phyloP scores from a whole-genome alignment of 805 yeast species.

The Scheffersomyces lignosus region DNA sequence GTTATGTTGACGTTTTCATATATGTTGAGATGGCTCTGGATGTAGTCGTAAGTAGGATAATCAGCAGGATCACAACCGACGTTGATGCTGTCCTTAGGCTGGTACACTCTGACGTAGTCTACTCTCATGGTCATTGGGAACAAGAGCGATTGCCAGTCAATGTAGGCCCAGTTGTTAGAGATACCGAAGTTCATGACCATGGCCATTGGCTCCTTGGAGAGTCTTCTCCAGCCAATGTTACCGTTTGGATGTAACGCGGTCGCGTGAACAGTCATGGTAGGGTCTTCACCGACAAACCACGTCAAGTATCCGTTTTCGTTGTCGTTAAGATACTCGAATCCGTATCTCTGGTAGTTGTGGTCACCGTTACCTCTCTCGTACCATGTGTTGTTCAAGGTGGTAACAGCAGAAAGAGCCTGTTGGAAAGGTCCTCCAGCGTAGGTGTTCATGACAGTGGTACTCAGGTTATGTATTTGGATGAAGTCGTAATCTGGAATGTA shows the following conservation, averaged over 20 bases:
- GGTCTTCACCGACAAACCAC: constrained; percentile 83
- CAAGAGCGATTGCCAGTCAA: constrained; percentile 77
- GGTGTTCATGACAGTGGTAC: constrained; percentile 78
- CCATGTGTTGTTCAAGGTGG: constrained; percentile 82
- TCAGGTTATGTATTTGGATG: constrained; percentile 65
- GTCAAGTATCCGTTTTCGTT: constrained; percentile 66
- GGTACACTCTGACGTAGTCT: constrained; percentile 91
- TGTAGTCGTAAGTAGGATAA: constrained; percentile 85
- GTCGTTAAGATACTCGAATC: constrained; percentile 76
- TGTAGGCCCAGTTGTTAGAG: constrained; percentile 90
- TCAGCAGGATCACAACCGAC: constrained; percentile 85
- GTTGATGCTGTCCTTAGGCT: constrained; percentile 62
- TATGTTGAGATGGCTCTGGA: constrained; percentile 64
- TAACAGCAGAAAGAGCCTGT: constrained; percentile 83
- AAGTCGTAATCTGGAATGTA: constrained; percentile 85
- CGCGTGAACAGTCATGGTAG: constrained; percentile 73
- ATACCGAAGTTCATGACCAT: constrained; percentile 84
- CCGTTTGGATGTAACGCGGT: constrained; percentile 87
- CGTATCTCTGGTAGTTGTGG: constrained; percentile 67
- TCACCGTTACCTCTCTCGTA: constrained; percentile 61
- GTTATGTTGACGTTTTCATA: constrained; percentile 72
- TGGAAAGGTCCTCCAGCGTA: constrained; percentile 93
- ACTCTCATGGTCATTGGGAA: constrained; percentile 79
- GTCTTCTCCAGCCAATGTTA: constrained; percentile 77
- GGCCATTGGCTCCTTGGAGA: constrained; percentile 92